Base-by-base conservation (phyloP, 2,329 filamentous ascomycete species). In the Apiospora marii region DNA sequence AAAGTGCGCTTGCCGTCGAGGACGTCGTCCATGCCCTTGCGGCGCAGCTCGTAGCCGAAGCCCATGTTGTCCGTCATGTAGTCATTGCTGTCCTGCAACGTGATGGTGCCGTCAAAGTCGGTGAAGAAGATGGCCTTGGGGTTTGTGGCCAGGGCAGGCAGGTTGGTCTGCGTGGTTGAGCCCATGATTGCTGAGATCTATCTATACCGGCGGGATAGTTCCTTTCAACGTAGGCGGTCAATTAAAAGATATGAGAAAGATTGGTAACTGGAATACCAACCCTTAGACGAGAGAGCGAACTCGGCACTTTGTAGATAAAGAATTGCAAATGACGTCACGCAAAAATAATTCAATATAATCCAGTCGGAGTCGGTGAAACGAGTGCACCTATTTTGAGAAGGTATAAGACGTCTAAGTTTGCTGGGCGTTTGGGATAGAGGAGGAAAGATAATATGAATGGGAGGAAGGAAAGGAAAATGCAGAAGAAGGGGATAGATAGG, bases 41-140 rank as follows among this genome's bases (percentile, higher is more conserved):
- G 88, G 75, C 96, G 94, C 77, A 90, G 89, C 74, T 89, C 90
- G 41, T 83, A 80, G 69, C 96, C 96, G 81, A 92, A 98, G 74
- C 96, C 96, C 74, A 98, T 89, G 84, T 94, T 96, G 86, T 98
- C 96, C 72, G 95, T 98, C 91, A 96, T 86, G 82, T 83, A 89
- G 83, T 90, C 89, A 81, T 92, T 92, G 81, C 86, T 89, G 83
- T 92, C 90, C 79, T 89, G 86, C 71, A 87, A 88, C 68, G 96
- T 98, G 81, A 98, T 96, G 71, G 95, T 98, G 79, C 96, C 96
- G 84, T 99, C 96, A 81, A 98, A 98, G 85, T 99, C 96, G 77
- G 95, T 98, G 87, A 98, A 98, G 89, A 99, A 98, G 87, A 99
- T 95, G 86, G 94, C 93, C 84, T 94, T 93, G 70, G 95, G 95